These are phyloP conservation scores for Trichosporon sp. DNA, from an alignment of 1,284 basidiomycete species.

Conservation along the genomic window DNA sequence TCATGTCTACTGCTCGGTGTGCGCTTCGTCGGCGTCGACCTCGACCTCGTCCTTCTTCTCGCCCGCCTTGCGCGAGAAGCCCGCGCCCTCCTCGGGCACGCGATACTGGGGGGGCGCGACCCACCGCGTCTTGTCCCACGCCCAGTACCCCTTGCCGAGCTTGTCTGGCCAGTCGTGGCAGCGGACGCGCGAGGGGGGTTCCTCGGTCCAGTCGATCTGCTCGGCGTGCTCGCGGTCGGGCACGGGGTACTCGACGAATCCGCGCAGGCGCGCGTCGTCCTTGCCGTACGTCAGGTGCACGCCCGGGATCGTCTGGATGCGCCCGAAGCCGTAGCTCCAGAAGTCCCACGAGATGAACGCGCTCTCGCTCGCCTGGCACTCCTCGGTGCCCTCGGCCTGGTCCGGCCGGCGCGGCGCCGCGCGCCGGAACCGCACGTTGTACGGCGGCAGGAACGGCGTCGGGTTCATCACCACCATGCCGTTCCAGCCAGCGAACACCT, in stretches of 20 bases:
- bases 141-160: conserved; percentile 33
- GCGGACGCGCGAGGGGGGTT: conserved; percentile 27
- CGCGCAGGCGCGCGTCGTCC: conserved; percentile 39
- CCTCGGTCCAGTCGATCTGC: conserved; percentile 32
- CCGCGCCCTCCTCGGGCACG: not conserved
- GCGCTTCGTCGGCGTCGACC: not conserved
- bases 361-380: conserved; percentile 46
- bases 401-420: conserved; percentile 27
- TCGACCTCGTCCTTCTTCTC: not conserved
- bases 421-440: conserved; percentile 42
- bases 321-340: conserved; percentile 48
- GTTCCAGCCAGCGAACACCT: conserved; percentile 57
- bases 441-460: conserved; percentile 41
- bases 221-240: conserved; percentile 21
- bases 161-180: conserved; percentile 46
- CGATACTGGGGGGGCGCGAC: conserved; percentile 24
- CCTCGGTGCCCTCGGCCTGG: conserved; percentile 22
- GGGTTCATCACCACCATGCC: conserved; percentile 52
- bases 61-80: not conserved
- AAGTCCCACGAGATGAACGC: conserved; percentile 49
- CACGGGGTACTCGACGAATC: conserved; percentile 38
- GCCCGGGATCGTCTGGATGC: conserved; percentile 44
- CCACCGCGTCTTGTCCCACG: conserved; percentile 34
- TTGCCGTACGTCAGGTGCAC: conserved; percentile 46
- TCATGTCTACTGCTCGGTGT: not conserved